phyloP scores from a whole-genome alignment of 2,329 filamentous ascomycete genomes.

The Fusarium nodosum region DNA sequence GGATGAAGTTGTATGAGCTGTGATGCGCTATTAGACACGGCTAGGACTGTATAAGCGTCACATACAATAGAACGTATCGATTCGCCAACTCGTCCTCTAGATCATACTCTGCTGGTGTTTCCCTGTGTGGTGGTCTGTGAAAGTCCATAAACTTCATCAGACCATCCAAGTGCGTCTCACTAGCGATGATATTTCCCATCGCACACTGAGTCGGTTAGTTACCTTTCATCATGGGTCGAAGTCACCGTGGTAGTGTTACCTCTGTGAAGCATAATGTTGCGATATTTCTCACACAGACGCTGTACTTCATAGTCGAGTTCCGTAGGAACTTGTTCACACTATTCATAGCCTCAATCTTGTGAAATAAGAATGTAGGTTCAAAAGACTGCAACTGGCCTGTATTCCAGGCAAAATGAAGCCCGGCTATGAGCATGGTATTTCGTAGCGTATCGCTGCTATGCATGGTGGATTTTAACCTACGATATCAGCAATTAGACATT shows the following conservation, averaged over 20 bases:
- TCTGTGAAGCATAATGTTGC: conserved; percentile 40
- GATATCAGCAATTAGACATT: fast-evolving
- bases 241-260: conserved; percentile 2
- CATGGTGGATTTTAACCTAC: conserved; percentile 27
- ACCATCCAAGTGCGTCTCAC: conserved; percentile 40
- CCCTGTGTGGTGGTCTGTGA: conserved; percentile 8
- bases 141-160: conserved; percentile 43
- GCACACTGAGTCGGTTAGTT: conserved; percentile 19
- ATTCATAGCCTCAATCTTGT: conserved; percentile 42
- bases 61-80: conserved; percentile 40
- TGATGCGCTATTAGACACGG: background rate
- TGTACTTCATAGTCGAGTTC: background rate
- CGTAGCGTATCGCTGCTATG: conserved; percentile 33
- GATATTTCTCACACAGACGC: conserved; percentile 34
- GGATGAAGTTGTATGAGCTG: conserved; percentile 43
- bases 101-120: background rate
- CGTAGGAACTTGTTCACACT: conserved; percentile 29
- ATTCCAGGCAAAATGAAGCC: conserved; percentile 42
- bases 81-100: conserved; percentile 40
- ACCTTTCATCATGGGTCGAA: fast-evolving
- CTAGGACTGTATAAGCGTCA: fast-evolving
- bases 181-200: conserved; percentile 31
- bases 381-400: conserved; percentile 27
- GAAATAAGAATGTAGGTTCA: conserved; percentile 40
- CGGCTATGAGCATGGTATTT: conserved; percentile 41